Percentiles rank a stretch among this genome's conserved stretches.
phyloP scores from a whole-genome alignment of 2,329 filamentous ascomycete species.

The Fusarium begoniae region DNA sequence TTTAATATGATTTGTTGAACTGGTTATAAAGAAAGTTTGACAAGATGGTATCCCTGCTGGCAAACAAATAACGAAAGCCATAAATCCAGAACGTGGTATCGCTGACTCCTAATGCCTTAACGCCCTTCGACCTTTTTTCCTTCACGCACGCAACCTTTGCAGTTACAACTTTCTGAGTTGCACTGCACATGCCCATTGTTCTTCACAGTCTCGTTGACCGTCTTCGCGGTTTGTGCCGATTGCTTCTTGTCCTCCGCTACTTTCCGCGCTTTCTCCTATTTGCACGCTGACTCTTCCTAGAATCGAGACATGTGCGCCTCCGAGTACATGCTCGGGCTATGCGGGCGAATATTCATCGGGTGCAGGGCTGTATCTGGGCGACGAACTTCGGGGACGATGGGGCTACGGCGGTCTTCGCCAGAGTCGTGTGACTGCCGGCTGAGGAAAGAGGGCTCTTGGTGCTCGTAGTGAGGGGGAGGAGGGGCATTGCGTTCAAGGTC shows the following conservation, averaged over 20 bases:
- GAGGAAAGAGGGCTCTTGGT: slow-evolving; percentile 5
- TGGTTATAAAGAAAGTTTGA: not conserved
- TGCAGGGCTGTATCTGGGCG: slow-evolving; percentile 68
- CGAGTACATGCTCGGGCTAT: slow-evolving; percentile 57
- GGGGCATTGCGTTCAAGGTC: slow-evolving; percentile 50
- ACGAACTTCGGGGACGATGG: slow-evolving; percentile 63
- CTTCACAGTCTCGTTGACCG: not conserved
- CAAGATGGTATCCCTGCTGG: not conserved
- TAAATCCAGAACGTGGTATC: slow-evolving; percentile 33
- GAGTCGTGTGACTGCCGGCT: slow-evolving; percentile 13
- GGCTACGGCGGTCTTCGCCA: slow-evolving; percentile 55
- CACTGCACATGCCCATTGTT: not conserved
- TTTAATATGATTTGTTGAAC: not conserved
- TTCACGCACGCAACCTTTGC: not conserved
- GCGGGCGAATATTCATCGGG: slow-evolving; percentile 58
- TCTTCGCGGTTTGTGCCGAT: not conserved
- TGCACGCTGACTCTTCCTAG: slow-evolving; percentile 37
- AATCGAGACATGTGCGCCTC: slow-evolving; percentile 61
- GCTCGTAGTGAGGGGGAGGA: slow-evolving; percentile 23
- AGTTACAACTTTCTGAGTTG: not conserved
- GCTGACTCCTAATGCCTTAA: slow-evolving; percentile 27
- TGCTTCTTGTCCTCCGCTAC: not conserved
- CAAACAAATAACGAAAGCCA: slow-evolving; percentile 5
- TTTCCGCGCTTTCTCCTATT: not conserved
- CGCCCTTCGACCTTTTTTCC: slow-evolving; percentile 15